phyloP scores from a whole-genome alignment of 768 basidiomycete species.

The Amanita subjunquillea region DNA sequence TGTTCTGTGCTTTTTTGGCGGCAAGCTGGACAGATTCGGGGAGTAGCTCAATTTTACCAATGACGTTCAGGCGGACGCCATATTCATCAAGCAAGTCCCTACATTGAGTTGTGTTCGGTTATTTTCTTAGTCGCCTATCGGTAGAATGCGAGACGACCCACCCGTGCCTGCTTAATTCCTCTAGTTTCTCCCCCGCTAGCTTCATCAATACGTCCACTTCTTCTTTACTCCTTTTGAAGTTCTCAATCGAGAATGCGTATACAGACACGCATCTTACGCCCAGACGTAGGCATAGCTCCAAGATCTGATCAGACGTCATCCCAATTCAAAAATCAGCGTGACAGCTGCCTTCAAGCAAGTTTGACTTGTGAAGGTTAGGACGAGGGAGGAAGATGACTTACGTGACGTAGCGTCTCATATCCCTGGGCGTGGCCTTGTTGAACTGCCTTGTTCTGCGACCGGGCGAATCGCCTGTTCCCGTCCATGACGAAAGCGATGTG shows the following conservation, averaged over 20 bases:
- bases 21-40: conserved; percentile 68
- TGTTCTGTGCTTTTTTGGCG: conserved; percentile 56
- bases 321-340: neutral
- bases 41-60: conserved; percentile 69
- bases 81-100: conserved; percentile 77
- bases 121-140: too few relatives aligned
- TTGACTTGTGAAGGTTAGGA: neutral
- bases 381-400: conserved; percentile 25
- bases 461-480: conserved; percentile 87
- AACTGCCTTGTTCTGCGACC: conserved; percentile 52
- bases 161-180: conserved; percentile 78
- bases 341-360: neutral
- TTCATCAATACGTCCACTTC: conserved; percentile 87
- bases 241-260: conserved; percentile 98
- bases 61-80: conserved; percentile 74
- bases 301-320: conserved; percentile 38
- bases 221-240: conserved; percentile 78
- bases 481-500: conserved; percentile 98
- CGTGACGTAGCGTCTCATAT: conserved; percentile 68
- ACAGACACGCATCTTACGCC: conserved; percentile 76
- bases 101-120: neutral
- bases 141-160: conserved; percentile 26
- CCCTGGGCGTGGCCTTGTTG: conserved; percentile 79
- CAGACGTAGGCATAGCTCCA: conserved; percentile 80
- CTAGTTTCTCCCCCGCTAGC: conserved; percentile 67